These are phyloP conservation scores for Lecanicillium sp. DNA, from an alignment of 2,329 filamentous ascomycete genomes.

Conservation along the genomic window DNA sequence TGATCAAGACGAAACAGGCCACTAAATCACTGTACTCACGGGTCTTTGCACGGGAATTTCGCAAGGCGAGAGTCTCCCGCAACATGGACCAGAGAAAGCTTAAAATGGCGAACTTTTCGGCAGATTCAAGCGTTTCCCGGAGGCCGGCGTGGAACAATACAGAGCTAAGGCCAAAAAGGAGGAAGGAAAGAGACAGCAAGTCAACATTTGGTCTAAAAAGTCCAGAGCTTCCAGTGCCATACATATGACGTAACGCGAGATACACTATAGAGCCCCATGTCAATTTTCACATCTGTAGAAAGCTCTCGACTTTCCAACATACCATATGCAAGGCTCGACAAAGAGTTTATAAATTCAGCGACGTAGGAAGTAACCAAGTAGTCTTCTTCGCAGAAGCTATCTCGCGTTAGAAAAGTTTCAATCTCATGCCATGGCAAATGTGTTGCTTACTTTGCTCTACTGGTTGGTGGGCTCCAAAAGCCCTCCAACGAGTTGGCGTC, in stretches of 20 bases:
- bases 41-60: slow-evolving; percentile 27
- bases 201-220: slow-evolving; percentile 25
- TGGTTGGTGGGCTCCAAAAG: slow-evolving; percentile 30
- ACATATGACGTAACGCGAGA: slow-evolving; percentile 30
- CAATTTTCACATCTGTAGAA: background rate
- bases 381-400: slow-evolving; percentile 38
- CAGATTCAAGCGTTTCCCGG: slow-evolving; percentile 33
- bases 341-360: slow-evolving; percentile 35
- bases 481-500: slow-evolving; percentile 14
- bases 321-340: slow-evolving; percentile 34
- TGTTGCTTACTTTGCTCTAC: slow-evolving; percentile 25
- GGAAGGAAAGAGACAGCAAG: slow-evolving; percentile 31
- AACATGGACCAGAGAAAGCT: slow-evolving; percentile 43
- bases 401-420: slow-evolving; percentile 9
- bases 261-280: slow-evolving; percentile 24
- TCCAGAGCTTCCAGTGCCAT: slow-evolving; percentile 20
- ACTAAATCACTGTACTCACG: slow-evolving; percentile 7
- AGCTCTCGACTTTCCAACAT: slow-evolving; percentile 24
- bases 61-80: slow-evolving; percentile 37
- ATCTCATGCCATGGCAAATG: background rate
- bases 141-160: slow-evolving; percentile 36
- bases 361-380: slow-evolving; percentile 33
- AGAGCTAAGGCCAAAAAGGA: slow-evolving; percentile 33
- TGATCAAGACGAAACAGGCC: slow-evolving; percentile 29
- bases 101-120: slow-evolving; percentile 53